A percentile compares a stretch with the other conserved stretches of the same genome.
Conservation (phyloP, 2,329 filamentous ascomycete species). For the Penicillium sp. region DNA sequence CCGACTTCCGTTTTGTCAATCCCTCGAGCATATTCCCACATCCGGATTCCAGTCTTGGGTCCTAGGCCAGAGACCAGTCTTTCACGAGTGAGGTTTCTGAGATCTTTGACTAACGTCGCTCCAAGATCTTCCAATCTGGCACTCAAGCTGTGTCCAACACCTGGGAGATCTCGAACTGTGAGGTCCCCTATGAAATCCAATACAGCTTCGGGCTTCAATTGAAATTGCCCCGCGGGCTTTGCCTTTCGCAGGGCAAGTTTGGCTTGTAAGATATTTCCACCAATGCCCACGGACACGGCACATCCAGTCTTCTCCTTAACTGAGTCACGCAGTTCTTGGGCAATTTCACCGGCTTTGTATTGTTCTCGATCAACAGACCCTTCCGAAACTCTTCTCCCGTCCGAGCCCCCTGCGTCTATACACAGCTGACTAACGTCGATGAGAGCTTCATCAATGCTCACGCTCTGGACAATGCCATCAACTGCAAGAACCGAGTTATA, state of each 20-base stretch:
- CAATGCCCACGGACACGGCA: slow-evolving; percentile 89
- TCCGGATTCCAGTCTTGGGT: slow-evolving; percentile 86
- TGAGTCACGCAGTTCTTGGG: slow-evolving; percentile 62
- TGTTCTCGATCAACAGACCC: slow-evolving; percentile 76
- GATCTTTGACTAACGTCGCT: slow-evolving; percentile 77
- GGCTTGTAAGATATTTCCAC: slow-evolving; percentile 83
- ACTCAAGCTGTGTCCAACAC: slow-evolving; percentile 87
- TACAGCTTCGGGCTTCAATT: slow-evolving; percentile 78
- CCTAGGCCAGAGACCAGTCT: slow-evolving; percentile 72
- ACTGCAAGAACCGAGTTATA: slow-evolving; percentile 80
- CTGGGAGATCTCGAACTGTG: slow-evolving; percentile 78
- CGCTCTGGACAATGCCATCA: slow-evolving; percentile 86
- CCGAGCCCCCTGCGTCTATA: slow-evolving; percentile 63
- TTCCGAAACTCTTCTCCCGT: slow-evolving; percentile 65
- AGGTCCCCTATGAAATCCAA: slow-evolving; percentile 75
- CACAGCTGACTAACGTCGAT: slow-evolving; percentile 77
- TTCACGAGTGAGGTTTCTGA: slow-evolving; percentile 75
- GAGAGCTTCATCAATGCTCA: slow-evolving; percentile 93
- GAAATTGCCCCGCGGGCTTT: slow-evolving; percentile 90
- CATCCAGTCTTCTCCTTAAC: slow-evolving; percentile 78
- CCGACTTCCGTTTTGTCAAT: slow-evolving; percentile 86
- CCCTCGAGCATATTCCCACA: slow-evolving; percentile 87
- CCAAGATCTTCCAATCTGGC: slow-evolving; percentile 86
- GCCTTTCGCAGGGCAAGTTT: slow-evolving; percentile 88
- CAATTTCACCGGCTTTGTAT: slow-evolving; percentile 72